Evolutionary conservation across 345 rosid genomes (phyloP).

Genomic region (Murraya koenigii): DNA sequence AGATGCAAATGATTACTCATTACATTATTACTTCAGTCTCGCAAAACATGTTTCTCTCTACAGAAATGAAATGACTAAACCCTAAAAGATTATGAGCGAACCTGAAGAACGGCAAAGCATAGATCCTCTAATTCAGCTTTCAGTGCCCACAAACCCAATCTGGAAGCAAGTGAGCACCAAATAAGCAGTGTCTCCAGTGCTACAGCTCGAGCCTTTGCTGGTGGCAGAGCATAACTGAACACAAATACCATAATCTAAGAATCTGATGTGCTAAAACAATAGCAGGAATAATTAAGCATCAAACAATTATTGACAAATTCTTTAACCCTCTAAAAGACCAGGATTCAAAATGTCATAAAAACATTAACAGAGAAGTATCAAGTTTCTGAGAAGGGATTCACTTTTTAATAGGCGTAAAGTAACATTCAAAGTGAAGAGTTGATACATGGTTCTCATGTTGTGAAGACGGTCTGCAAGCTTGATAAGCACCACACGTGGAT

Average conservation of each 20-base stretch:
- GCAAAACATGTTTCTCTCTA: slow-evolving; percentile 10
- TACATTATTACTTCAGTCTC: background rate
- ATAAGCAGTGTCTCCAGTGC: slow-evolving; percentile 70
- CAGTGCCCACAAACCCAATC: slow-evolving; percentile 78
- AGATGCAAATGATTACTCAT: background rate
- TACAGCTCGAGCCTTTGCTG: slow-evolving; percentile 60
- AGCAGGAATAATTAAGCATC: background rate
- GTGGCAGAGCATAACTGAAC: slow-evolving; percentile 61
- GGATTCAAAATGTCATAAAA: slow-evolving; percentile 1
- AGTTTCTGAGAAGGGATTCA: background rate
- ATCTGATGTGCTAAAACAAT: background rate
- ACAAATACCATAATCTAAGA: slow-evolving; percentile 8
- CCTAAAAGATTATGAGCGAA: slow-evolving; percentile 21
- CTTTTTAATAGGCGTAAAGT: background rate
- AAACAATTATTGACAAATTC: background rate
- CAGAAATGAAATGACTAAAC: background rate
- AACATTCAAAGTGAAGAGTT: slow-evolving; percentile 13
- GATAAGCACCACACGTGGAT: slow-evolving; percentile 78
- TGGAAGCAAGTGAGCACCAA: slow-evolving; percentile 81
- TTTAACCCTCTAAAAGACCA: background rate
- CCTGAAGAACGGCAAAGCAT: slow-evolving; percentile 80
- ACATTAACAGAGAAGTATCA: background rate
- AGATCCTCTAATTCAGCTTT: slow-evolving; percentile 73
- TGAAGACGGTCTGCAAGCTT: slow-evolving; percentile 85
- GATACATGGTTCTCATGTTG: slow-evolving; percentile 82